Evolutionary conservation across 495 filamentous ascomycete genomes (phyloP), one percentile per base, ranked within the genome.

Genomic region (Symbiotaphrina buchneri): DNA sequence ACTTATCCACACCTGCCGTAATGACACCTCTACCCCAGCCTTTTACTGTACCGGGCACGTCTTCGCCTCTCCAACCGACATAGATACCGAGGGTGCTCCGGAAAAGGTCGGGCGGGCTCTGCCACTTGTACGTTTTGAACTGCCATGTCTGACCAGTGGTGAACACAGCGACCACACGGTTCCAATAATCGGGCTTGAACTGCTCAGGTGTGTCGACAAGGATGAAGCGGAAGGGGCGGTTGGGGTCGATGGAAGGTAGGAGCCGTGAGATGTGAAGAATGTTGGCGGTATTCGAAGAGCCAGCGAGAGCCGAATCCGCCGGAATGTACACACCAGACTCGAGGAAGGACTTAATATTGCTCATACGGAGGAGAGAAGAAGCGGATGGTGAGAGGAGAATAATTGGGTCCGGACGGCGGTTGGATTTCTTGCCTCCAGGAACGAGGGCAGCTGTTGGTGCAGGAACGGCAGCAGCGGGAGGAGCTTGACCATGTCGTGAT

Each of bases 101-200:
- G 54, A 99, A 99, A 19, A 99, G 60, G 38, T 95, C 87, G 2
- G 67, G 55, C 3, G 90, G 79, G 17, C 80, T 69, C 36, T 74
- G 72, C 84, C 87, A 95, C 54, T 87, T 90, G 63, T 95, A 99
- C 28, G 71, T 74, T 54, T 92, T 91, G 55, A 95, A 99, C 51
- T 99, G 87, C 87, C 87, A 99, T 7, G 75, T 73, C 51, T 99
- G 87, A 15, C 87, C 87, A 6, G 87, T 99, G 0, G 87, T 99
- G 53, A 99, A 99, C 27, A 99, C 82, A 6, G 80, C 90, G 6
- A 95, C 87, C 6, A 99, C 78, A 13, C 90, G 72, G 35, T 72
- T 68, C 87, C 87, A 99, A 55, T 95, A 94, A 46, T 95, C 84
- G 1, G 87, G 87, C 49, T 87, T 87, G 61, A 99, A 99, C 51